A percentile compares a stretch with the other conserved stretches of the same genome.
Evolutionary conservation across 306 rosid species (phyloP).

Genomic region (Luffa acutangula): DNA sequence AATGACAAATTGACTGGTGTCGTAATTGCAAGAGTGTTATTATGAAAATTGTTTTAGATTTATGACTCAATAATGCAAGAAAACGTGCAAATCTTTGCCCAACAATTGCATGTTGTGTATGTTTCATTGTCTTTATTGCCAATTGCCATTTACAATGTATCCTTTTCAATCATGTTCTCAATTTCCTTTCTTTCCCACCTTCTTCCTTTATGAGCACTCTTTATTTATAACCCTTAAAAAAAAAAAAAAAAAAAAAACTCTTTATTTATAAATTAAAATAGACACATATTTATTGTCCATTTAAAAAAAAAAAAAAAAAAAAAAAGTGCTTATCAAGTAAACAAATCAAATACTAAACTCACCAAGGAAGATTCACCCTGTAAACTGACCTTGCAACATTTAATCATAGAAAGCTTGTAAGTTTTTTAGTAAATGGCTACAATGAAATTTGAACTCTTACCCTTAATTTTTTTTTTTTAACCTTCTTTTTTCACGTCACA

Average conservation of each 20-base stretch:
- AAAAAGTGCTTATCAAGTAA: neutral
- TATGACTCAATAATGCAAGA: neutral
- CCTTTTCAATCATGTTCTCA: neutral
- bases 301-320: neutral
- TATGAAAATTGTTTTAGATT: neutral
- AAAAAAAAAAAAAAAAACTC: too few relatives aligned
- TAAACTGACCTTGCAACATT: neutral
- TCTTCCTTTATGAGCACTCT: neutral
- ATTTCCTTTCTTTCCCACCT: neutral
- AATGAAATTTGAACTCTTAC: too few relatives aligned
- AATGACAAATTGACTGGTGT: neutral
- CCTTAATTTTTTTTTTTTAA: neutral
- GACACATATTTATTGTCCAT: neutral
- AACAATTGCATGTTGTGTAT: neutral
- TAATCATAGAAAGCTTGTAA: neutral
- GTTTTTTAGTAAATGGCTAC: neutral
- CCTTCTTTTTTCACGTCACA: neutral
- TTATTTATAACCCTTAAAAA: too few relatives aligned
- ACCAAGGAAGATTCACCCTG: neutral
- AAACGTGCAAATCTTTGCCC: slow-evolving; percentile 7
- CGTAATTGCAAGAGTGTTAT: neutral
- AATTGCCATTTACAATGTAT: neutral
- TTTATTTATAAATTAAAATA: neutral
- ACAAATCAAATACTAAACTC: neutral
- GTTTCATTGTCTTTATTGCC: neutral